Base-by-base conservation (phyloP, 805 yeast genomes). In the Candida pseudofarinosa region DNA sequence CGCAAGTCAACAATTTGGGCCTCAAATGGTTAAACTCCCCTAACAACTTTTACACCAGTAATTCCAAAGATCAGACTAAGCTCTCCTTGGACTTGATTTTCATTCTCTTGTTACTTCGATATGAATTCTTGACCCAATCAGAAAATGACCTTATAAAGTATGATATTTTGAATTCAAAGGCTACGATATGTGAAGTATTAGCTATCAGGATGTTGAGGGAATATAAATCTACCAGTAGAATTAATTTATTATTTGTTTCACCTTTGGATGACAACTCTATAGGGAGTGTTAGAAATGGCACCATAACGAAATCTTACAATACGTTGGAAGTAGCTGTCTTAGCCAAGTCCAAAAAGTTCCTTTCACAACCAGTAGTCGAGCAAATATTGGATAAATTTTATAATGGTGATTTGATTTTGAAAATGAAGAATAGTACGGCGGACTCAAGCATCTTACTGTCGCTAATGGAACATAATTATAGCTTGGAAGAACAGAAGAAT, bases 271-370 rank as follows among this genome's bases (percentile, higher is more conserved):
- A 63, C 18, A 68, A 69, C 8, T 23, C n/a, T 26, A 20, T 28
- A 7, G 34, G 17, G 14, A 32, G 34, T 14, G 14, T 19, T 17
- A 37, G 15, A 15, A 20, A 10, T 6, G 32, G 15, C 6, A 8
- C 13, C 6, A 32, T 14, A 40, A 50, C n/a, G 52, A 37, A 48
- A 49, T 13, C 43, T 13, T 76, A 59, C 60, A 79, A 48, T 38
- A 73, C 81, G 0, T 54, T 78, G 34, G 83, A 78, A 51, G 58
- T 78, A 39, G 73, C 79, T 6, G 71, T 77, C 38, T 65, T 74
- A 33, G 67, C 79, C n/a, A 74, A 73, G 43, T 74, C 81, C 2
- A 78, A 77, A 50, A 62, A 63, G 48, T 70, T 78, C 45, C 57
- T 78, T 37, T 69, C 79, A 3, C 80, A 77, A 52, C 81, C 82